Conservation (phyloP, 2,329 filamentous ascomycete species). For the Diplodia sapinea region DNA sequence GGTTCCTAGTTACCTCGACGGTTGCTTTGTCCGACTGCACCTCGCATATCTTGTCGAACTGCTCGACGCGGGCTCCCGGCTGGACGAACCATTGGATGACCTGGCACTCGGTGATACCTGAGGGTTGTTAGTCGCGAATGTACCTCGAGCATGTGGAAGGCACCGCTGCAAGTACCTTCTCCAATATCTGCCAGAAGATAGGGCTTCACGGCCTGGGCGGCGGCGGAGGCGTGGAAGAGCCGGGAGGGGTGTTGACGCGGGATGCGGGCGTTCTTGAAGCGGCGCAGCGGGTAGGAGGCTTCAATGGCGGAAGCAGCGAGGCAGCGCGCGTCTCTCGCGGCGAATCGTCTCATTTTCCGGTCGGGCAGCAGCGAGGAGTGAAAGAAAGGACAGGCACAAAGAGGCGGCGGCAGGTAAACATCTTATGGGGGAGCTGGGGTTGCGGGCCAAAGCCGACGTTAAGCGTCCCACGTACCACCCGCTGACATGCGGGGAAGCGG, state of each 20-base stretch:
- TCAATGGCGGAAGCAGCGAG: not conserved
- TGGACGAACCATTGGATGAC: conserved; percentile 99
- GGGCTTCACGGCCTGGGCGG: conserved; percentile 68
- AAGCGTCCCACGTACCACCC: conserved; percentile 17
- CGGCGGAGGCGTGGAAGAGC: conserved; percentile 42
- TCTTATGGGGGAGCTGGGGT: conserved; percentile 19
- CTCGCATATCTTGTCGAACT: conserved; percentile 97
- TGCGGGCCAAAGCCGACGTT: conserved; percentile 29
- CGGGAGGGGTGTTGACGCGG: conserved; percentile 21
- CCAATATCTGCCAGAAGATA: conserved; percentile 85
- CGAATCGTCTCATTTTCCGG: conserved; percentile 26
- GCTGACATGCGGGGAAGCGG: conserved; percentile 25
- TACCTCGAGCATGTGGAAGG: conserved; percentile 4
- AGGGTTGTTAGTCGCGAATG: not conserved
- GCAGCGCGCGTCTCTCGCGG: conserved; percentile 6
- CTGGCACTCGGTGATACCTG: conserved; percentile 97
- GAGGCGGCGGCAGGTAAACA: conserved; percentile 1
- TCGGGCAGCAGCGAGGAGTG: conserved; percentile 52
- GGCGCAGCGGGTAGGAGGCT: conserved; percentile 10
- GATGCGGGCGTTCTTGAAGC: conserved; percentile 24
- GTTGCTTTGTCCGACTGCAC: conserved; percentile 97
- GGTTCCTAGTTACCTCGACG: conserved; percentile 55
- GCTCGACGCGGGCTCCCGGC: conserved; percentile 91
- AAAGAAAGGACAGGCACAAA: conserved; percentile 1
- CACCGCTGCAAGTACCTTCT: conserved; percentile 64